phyloP scores from a whole-genome alignment of 1,284 basidiomycete genomes.

The Ganoderma meredithae region DNA sequence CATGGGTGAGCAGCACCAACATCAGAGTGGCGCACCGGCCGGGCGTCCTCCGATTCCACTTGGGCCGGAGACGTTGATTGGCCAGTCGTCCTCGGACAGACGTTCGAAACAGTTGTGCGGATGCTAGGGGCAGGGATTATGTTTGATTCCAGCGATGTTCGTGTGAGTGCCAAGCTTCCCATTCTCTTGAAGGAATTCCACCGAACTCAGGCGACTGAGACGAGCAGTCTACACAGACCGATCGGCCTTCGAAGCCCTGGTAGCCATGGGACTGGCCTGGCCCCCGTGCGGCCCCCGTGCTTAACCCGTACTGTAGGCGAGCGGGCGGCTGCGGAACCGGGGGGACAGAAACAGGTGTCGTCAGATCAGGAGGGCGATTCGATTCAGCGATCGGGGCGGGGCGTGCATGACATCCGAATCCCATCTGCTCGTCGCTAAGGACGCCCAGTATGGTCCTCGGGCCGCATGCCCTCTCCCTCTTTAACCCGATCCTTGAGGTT shows the following conservation, averaged over 20 bases:
- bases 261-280: constrained; percentile 17
- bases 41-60: neutral
- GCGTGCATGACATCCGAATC: constrained; percentile 11
- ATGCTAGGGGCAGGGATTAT: constrained; percentile 6
- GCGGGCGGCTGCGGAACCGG: neutral
- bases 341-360: constrained; percentile 22
- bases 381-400: neutral
- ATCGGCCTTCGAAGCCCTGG: constrained; percentile 4
- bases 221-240: neutral
- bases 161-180: constrained; percentile 9
- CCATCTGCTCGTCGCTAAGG: constrained; percentile 35
- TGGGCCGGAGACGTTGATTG: neutral
- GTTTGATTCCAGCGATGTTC: constrained; percentile 7
- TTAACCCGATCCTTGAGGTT: constrained; percentile 24
- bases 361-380: constrained; percentile 21
- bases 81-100: neutral
- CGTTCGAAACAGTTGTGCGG: constrained; percentile 13
- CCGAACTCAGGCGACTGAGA: neutral
- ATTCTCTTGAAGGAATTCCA: neutral
- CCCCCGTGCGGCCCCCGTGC: neutral
- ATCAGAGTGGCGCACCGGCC: constrained; percentile 14
- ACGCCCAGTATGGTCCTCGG: constrained; percentile 16
- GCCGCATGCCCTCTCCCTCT: constrained; percentile 21
- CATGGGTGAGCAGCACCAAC: constrained; percentile 11
- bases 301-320: neutral